Evolutionary conservation across 768 basidiomycete species (phyloP).

Genomic region (Mycena rosella): DNA sequence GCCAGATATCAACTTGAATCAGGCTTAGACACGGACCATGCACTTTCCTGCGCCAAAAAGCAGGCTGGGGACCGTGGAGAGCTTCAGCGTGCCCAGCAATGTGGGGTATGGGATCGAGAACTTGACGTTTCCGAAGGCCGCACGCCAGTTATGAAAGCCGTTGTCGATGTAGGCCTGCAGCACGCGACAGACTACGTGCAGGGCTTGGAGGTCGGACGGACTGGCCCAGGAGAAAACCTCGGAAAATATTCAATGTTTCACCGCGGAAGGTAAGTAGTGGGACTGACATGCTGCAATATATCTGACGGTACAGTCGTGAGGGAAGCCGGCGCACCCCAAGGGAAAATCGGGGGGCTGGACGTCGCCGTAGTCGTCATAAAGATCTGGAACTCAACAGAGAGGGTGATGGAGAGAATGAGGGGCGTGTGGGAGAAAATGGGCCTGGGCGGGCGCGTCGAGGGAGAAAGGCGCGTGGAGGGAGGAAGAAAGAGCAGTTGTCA

Average conservation of each 20-base stretch:
- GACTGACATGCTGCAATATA: neutral
- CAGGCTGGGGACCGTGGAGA: neutral
- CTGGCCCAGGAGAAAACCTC: neutral
- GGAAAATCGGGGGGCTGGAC: neutral
- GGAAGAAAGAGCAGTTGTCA: neutral
- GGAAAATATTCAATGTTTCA: neutral
- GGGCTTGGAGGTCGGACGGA: neutral
- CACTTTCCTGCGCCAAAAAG: neutral
- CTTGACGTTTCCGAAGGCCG: neutral
- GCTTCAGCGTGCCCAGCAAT: neutral
- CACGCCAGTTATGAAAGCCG: neutral
- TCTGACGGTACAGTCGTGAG: neutral
- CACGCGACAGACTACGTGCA: neutral
- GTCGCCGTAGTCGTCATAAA: too few relatives aligned
- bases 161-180: neutral
- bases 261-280: neutral
- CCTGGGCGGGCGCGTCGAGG: neutral
- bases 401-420: neutral
- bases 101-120: neutral
- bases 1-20: too few relatives aligned
- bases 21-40: neutral
- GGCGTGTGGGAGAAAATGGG: neutral
- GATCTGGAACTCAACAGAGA: too few relatives aligned
- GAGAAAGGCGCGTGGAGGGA: neutral
- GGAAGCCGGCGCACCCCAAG: neutral